Evolutionary conservation across 768 basidiomycete genomes (phyloP).

Genomic region (Podaxis sp.): DNA sequence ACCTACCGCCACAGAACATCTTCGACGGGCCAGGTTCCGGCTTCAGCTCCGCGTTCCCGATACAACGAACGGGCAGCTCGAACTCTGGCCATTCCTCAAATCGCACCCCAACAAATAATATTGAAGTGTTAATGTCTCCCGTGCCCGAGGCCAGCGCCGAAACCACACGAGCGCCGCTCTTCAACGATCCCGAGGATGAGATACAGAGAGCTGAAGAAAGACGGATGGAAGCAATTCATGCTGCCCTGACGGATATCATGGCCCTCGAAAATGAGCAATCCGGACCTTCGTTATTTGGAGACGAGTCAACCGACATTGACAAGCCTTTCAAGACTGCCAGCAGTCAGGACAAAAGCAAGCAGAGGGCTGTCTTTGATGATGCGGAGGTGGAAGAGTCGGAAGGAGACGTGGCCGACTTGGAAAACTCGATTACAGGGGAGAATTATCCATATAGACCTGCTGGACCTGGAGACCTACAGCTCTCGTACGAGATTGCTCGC

Average conservation of each 20-base stretch:
- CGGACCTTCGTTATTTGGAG: constrained; percentile 13
- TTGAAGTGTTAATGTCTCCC: constrained; percentile 83
- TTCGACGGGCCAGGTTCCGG: constrained; percentile 34
- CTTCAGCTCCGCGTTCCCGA: constrained; percentile 30
- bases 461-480: constrained; percentile 84
- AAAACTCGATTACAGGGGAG: constrained; percentile 24
- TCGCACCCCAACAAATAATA: constrained; percentile 42
- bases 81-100: constrained; percentile 33
- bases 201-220: constrained; percentile 68
- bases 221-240: constrained; percentile 94
- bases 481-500: constrained; percentile 81
- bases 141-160: constrained; percentile 46
- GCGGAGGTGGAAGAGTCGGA: constrained; percentile 43
- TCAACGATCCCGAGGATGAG: constrained; percentile 75
- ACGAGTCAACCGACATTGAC: constrained; percentile 12
- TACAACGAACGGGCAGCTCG: constrained; percentile 37
- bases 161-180: constrained; percentile 67
- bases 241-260: constrained; percentile 94
- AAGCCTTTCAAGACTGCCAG: constrained; percentile 2
- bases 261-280: constrained; percentile 59
- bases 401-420: constrained; percentile 36
- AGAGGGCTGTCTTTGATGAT: constrained; percentile 26
- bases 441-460: constrained; percentile 66
- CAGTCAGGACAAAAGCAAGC: constrained; percentile 12
- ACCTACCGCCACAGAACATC: constrained; percentile 5